Evolutionary conservation across 1,139 yeast species (phyloP).

Genomic region (Protomyces inundatus): DNA sequence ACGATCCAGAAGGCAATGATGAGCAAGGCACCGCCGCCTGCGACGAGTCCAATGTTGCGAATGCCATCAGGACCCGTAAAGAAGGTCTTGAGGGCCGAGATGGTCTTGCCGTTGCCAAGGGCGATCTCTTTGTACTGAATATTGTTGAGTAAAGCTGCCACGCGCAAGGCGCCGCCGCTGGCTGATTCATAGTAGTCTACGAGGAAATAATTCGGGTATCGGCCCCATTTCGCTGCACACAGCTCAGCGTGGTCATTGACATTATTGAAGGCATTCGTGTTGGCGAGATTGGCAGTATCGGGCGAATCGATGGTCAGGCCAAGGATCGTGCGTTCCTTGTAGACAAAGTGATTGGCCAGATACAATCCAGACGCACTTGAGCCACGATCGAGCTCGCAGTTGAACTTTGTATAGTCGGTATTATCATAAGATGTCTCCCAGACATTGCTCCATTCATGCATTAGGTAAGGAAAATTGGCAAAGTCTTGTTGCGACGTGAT

Average conservation of each 20-base stretch:
- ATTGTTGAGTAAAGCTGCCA: constrained; percentile 14
- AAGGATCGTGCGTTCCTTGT: background rate
- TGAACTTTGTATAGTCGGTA: constrained; percentile 5
- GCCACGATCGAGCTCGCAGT: constrained; percentile 21
- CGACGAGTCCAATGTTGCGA: constrained; percentile 22
- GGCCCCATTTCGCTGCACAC: background rate
- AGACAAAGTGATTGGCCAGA: constrained; percentile 23
- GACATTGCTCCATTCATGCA: constrained; percentile 15
- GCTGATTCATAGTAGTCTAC: constrained; percentile 17
- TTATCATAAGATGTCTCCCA: constrained; percentile 24
- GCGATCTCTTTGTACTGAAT: background rate
- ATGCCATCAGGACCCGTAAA: constrained; percentile 16
- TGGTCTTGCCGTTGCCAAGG: constrained; percentile 6
- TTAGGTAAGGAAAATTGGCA: constrained; percentile 5
- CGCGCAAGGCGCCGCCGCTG: constrained; percentile 14
- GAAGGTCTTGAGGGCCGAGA: constrained; percentile 7
- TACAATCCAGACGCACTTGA: constrained; percentile 4
- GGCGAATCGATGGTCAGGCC: constrained; percentile 20
- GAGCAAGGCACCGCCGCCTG: constrained; percentile 4
- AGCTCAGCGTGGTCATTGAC: constrained; percentile 8
- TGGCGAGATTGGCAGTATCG: constrained; percentile 9
- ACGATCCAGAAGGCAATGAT: constrained; percentile 7
- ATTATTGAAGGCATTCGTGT: background rate
- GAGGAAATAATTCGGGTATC: constrained; percentile 20
- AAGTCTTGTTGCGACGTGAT: constrained; percentile 8